These are phyloP conservation scores for Quercus phellos DNA, from an alignment of 331 rosid species.

Conservation along the genomic window DNA sequence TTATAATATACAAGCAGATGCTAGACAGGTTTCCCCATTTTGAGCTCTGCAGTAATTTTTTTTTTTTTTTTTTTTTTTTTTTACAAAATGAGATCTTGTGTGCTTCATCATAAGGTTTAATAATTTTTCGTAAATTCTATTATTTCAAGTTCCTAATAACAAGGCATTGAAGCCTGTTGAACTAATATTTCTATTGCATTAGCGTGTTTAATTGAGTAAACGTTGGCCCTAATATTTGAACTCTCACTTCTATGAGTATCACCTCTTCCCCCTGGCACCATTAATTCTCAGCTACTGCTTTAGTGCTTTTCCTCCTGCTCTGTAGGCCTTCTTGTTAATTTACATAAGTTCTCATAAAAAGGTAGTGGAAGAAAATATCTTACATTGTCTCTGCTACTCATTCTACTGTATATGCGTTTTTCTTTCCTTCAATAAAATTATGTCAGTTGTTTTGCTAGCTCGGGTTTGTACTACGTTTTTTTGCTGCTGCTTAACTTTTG, in stretches of 20 bases:
- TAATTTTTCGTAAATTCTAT: background rate
- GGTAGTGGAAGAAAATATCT: background rate
- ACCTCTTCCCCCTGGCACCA: background rate
- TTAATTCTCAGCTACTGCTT: background rate
- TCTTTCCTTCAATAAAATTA: background rate
- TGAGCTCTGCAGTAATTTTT: background rate
- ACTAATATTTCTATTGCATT: too few relatives aligned
- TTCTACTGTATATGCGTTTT: background rate
- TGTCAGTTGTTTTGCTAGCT: background rate
- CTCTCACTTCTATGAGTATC: too few relatives aligned
- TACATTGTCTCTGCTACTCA: background rate
- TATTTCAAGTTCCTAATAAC: background rate
- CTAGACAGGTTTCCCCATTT: background rate
- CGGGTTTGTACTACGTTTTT: background rate
- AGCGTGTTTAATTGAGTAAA: too few relatives aligned
- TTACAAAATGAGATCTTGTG: background rate
- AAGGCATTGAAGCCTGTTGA: background rate
- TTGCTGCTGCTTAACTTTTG: constrained; percentile 5
- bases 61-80: background rate
- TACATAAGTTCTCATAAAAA: background rate
- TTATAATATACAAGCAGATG: background rate
- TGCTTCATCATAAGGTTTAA: background rate
- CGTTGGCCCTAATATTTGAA: too few relatives aligned
- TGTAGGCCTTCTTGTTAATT: background rate
- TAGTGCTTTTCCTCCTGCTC: background rate